Evolutionary conservation across 208 protist species (phyloP).

Genomic region (Trypanosoma cruzi): DNA sequence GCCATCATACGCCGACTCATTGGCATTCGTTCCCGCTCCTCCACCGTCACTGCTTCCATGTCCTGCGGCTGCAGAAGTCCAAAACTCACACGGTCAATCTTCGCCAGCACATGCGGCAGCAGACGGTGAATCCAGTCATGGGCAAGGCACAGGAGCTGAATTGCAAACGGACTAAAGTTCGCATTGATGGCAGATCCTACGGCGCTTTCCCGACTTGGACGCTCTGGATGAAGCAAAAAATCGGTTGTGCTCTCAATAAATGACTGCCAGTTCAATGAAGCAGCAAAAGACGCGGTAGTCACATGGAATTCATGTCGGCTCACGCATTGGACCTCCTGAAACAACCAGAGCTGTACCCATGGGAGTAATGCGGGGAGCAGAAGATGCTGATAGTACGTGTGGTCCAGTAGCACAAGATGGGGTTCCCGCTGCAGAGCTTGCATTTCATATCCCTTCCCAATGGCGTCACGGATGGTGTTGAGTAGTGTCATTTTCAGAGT

Average conservation of each 20-base stretch:
- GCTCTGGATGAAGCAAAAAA: constrained; percentile 33
- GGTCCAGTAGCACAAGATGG: constrained; percentile 93
- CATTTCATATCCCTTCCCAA: constrained; percentile 65
- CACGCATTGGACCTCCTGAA: constrained; percentile 34
- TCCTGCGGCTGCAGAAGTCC: constrained; percentile 86
- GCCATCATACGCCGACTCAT: constrained; percentile 85
- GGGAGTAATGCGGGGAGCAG: constrained; percentile 86
- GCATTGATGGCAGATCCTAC: constrained; percentile 36
- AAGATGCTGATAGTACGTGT: constrained; percentile 78
- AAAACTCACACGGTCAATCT: constrained; percentile 95
- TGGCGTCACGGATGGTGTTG: constrained; percentile 34
- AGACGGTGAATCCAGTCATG: constrained; percentile 91
- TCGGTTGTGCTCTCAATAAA: constrained; percentile 31
- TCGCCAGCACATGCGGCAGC: constrained; percentile 92
- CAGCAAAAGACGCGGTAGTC: background rate
- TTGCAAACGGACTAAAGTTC: constrained; percentile 40
- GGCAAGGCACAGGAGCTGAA: constrained; percentile 90
- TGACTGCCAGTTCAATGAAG: constrained; percentile 6
- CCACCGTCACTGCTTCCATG: constrained; percentile 35
- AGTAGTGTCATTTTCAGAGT: constrained; percentile 15
- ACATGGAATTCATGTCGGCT: constrained; percentile 8
- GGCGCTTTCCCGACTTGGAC: constrained; percentile 18
- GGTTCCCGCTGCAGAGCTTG: constrained; percentile 85
- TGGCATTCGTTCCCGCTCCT: constrained; percentile 55
- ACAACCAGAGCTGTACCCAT: constrained; percentile 92